Evolutionary conservation across 805 yeast genomes (phyloP), one percentile per base, ranked within the genome.

Genomic region (Grigorovia humatica): DNA sequence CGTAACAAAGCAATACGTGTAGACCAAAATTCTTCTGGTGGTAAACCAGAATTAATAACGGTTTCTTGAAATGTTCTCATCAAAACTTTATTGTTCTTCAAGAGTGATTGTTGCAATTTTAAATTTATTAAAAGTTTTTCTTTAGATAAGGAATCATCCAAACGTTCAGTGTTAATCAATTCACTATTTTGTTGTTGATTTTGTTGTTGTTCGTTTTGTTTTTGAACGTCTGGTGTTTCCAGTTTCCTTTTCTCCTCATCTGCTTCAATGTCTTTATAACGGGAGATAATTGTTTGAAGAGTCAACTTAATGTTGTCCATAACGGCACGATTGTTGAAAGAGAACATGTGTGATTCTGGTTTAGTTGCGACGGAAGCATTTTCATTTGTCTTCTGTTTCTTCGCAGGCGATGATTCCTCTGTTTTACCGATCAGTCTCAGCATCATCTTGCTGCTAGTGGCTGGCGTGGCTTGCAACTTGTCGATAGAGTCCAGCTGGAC

Each of bases 1-100:
- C 98, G 72, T 51, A 93, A 68, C 27, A 85, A 74, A 59, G 88
- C 87, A 11, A 89, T 72, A 56, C 97, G 72, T 6, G 90, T 83
- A 1, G 81, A 74, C 97, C 97, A 90, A 67, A 90, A 90, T 59
- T 89, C 88, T 43, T 78, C 79, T 0, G 95, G 87, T 4, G 88
- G 83, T 46, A 91, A 70, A 17, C 87, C 85, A 50, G 78, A 77
- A 53, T 81, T 77, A 54, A 89, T 88, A 6, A 93, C 97, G 0
- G 96, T 84, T 54, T 88, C 96, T 47, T 90, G 83, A 64, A 93
- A 93, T 1, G 85, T 81, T 52, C 79, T 77, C 73, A 88, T 80
- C 50, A 93, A 72, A 9, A 70, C 70, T 48, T 82, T 78, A 61
- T 89, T 85, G 54, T 83, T 85, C 51, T 81, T 72, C 29, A 93